Conservation (phyloP, 163 green algal species). For the Chloromonas sp. region DNA sequence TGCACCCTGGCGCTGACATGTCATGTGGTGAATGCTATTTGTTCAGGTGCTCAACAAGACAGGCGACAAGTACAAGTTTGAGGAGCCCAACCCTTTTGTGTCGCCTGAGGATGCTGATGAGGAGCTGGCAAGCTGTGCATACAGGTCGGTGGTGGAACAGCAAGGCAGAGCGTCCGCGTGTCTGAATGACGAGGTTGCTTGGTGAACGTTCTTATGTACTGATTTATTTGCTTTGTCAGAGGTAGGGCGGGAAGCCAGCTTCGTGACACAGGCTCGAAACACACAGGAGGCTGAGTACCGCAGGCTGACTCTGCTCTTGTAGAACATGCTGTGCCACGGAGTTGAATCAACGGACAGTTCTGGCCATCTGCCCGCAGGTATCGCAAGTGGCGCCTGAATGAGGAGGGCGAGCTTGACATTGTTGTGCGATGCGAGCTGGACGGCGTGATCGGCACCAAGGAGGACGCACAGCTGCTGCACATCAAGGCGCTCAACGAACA, state of each 20-base stretch:
- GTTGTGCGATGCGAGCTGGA: conserved; percentile 94
- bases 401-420: conserved; percentile 56
- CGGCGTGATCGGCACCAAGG: conserved; percentile 64
- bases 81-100: conserved; percentile 67
- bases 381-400: conserved; percentile 77
- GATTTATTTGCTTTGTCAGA: no score
- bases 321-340: no score
- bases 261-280: no score
- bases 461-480: conserved; percentile 64
- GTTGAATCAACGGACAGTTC: no score
- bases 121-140: conserved; percentile 62
- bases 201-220: no score
- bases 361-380: conserved; percentile 44
- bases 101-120: conserved; percentile 31
- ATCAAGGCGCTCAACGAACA: conserved; percentile 95
- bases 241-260: no score
- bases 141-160: conserved; percentile 41
- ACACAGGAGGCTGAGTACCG: no score
- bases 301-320: no score
- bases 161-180: background rate
- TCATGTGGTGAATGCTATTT: no score
- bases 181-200: no score
- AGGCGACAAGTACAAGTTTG: conserved; percentile 49
- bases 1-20: no score
- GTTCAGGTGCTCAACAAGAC: conserved; percentile 43